Base-by-base conservation (phyloP, 257 asterid species). In the Echium plantagineum region DNA sequence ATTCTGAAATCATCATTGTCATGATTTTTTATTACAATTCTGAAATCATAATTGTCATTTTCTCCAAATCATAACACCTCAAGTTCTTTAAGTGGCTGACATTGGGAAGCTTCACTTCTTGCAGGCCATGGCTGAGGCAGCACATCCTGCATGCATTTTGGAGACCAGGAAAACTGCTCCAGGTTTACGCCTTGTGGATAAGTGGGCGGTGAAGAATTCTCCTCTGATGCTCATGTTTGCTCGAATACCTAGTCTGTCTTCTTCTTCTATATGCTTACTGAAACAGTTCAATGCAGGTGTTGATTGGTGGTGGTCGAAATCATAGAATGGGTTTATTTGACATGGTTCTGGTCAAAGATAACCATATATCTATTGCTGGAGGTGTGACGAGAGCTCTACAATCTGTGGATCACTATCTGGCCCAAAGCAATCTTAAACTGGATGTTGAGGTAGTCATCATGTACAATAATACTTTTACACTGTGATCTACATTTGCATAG, bases 151-250 rank as follows among this genome's bases (percentile, higher is more conserved):
- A 58, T 74, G 31, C 72, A 80, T 89, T 63, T 72, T 93, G 65
- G 99, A 93, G 78, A 93, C 96, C 15, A 82, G 99, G 67, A 93
- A 93, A 81, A 93, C 97, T 35, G 99, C 97, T 69, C 97, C 97
- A 17, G 94, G 89, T 68, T 81, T 93, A 70, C 90, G 99, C 64
- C 72, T 89, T 81, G 89, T 89, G 86, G 99, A 93, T 71, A 93
- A 93, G 75, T 93, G 99, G 99, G 97, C 97, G 95, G 96, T 93
- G 80, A 69, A 78, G 78, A 85, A 79, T 80, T 60, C 73, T 75
- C 60, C 62, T 74, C 73, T 63, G 55, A 61, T 67, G 65, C 60
- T 61, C 71, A 15, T 2, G 52, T 18, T 57, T 66, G 9, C 32
- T 30, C 15, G 31, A 31, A 47, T 64, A 15, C 21, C 7, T 53